Evolutionary conservation across 2,329 filamentous ascomycete species (phyloP).

Genomic region (Neurospora sp.): DNA sequence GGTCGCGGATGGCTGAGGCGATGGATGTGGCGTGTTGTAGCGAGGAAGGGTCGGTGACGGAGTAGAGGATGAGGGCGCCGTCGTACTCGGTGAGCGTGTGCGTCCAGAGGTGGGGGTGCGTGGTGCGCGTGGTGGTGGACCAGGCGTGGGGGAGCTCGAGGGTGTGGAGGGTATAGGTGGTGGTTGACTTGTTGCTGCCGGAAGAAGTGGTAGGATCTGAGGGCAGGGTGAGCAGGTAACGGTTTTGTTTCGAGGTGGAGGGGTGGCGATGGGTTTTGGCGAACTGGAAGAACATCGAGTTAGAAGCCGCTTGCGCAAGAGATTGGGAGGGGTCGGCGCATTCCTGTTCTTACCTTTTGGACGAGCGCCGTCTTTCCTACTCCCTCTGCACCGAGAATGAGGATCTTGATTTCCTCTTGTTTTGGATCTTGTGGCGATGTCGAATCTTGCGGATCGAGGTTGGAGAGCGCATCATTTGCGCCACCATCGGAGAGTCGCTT

Average conservation of each 20-base stretch:
- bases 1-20: conserved; percentile 17
- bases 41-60: conserved; percentile 20
- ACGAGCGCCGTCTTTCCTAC: conserved; percentile 33
- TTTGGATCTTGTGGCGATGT: conserved; percentile 11
- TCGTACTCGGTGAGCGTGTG: conserved; percentile 27
- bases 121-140: conserved; percentile 10
- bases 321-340: conserved; percentile 12
- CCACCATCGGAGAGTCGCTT: conserved; percentile 1
- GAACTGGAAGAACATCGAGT: conserved; percentile 22
- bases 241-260: background rate
- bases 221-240: background rate
- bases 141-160: background rate
- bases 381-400: conserved; percentile 28
- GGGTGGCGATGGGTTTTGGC: conserved; percentile 9
- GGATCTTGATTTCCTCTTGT: conserved; percentile 27
- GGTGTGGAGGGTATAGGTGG: background rate
- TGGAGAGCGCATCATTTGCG: conserved; percentile 4
- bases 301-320: conserved; percentile 23
- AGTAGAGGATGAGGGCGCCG: conserved; percentile 28
- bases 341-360: conserved; percentile 21
- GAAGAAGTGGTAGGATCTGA: background rate
- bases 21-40: conserved; percentile 19
- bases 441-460: conserved; percentile 3
- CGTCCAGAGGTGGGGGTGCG: conserved; percentile 23
- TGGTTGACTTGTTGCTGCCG: background rate